Conservation (phyloP, 2,329 filamentous ascomycete genomes). For the Aquanectria penicillioides region DNA sequence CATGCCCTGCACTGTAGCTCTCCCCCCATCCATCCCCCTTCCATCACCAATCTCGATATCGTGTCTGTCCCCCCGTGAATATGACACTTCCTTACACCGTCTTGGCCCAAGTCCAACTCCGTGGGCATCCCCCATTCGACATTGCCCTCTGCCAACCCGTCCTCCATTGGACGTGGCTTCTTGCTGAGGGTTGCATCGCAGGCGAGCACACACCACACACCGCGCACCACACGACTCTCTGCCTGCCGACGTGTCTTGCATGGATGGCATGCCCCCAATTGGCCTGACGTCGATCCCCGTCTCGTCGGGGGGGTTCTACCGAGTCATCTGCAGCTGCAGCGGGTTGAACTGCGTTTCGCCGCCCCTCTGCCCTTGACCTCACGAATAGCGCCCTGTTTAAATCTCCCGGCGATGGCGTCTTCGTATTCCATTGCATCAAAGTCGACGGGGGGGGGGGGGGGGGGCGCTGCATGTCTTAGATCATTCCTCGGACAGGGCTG, state of each 20-base stretch:
- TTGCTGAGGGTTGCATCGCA: slow-evolving; percentile 16
- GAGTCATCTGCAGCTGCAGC: background rate
- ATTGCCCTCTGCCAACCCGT: background rate
- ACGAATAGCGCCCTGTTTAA: no score
- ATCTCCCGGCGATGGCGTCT: no score
- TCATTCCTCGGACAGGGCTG: background rate
- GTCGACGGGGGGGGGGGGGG: background rate
- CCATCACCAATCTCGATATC: no score
- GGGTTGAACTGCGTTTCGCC: no score
- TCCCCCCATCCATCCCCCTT: no score
- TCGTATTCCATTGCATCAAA: background rate
- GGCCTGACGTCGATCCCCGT: background rate
- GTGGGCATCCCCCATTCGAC: slow-evolving; percentile 13
- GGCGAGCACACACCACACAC: slow-evolving; percentile 15
- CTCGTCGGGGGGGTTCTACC: background rate
- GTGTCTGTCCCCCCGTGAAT: no score
- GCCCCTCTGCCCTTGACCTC: no score
- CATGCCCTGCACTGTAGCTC: no score
- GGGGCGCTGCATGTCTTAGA: slow-evolving; percentile 17
- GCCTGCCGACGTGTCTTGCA: slow-evolving; percentile 26
- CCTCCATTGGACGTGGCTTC: background rate
- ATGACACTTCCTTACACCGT: no score
- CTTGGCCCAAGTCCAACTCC: no score
- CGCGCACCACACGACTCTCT: background rate
- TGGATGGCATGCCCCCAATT: background rate